Percentiles rank a stretch among this genome's conserved stretches.
Conservation (phyloP, 2,329 filamentous ascomycete species). For the Cytospora leucostoma region DNA sequence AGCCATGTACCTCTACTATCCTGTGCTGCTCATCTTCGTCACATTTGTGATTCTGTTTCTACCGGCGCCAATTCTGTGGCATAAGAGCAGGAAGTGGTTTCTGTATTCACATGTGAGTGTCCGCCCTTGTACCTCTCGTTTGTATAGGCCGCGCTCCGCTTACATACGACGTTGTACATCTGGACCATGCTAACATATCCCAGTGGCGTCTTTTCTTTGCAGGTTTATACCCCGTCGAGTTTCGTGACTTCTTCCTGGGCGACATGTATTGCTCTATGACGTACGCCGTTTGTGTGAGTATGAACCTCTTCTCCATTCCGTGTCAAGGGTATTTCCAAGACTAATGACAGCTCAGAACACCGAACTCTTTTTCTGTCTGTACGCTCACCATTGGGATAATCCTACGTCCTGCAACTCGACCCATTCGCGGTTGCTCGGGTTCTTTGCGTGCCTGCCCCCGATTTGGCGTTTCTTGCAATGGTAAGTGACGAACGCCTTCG, state of each 20-base stretch:
- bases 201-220: conserved; percentile 84
- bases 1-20: conserved; percentile 80
- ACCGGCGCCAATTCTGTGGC: conserved; percentile 72
- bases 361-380: conserved; percentile 92
- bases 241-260: conserved; percentile 94
- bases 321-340: accelerated
- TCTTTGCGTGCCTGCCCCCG: conserved; percentile 79
- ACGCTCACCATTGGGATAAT: conserved; percentile 74
- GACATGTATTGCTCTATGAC: conserved; percentile 97
- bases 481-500: conserved; percentile 1
- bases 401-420: conserved; percentile 81
- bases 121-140: background rate
- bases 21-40: conserved; percentile 73
- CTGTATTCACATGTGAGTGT: conserved; percentile 78
- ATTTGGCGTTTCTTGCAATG: conserved; percentile 45
- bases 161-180: background rate
- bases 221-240: conserved; percentile 90
- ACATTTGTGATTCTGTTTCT: conserved; percentile 71
- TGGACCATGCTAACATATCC: conserved; percentile 31
- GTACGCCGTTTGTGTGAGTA: conserved; percentile 80
- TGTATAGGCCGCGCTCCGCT: too few relatives aligned
- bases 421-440: conserved; percentile 80
- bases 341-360: conserved; percentile 63
- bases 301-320: too few relatives aligned
- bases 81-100: conserved; percentile 81